These are phyloP conservation scores for Pleodorina starrii DNA, from an alignment of 139 green algal genomes.

Conservation along the genomic window DNA sequence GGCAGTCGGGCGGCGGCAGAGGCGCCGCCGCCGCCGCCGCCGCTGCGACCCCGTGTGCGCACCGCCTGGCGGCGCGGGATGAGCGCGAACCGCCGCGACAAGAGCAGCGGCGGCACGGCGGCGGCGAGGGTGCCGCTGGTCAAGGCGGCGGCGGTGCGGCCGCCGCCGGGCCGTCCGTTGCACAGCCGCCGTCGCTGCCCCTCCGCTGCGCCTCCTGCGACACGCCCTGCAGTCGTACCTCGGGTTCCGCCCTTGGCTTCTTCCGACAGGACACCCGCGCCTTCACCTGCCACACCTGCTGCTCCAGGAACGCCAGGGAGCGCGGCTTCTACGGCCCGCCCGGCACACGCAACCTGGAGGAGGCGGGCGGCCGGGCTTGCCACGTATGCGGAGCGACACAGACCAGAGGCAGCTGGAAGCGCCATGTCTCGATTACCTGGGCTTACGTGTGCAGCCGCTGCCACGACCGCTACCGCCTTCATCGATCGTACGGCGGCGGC, in stretches of 20 bases:
- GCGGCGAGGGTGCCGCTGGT: too few species aligned
- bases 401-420: too few species aligned
- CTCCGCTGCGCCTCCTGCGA: background rate
- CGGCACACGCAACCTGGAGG: background rate
- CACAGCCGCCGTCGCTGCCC: too few species aligned
- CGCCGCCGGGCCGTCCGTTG: too few species aligned
- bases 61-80: too few species aligned
- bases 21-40: too few species aligned
- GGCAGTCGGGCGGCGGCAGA: too few species aligned
- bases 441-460: background rate
- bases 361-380: conserved; percentile 11
- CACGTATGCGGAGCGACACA: background rate
- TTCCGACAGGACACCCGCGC: background rate
- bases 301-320: background rate
- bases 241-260: background rate
- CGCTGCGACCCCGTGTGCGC: too few species aligned
- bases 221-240: background rate
- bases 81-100: too few species aligned
- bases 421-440: too few species aligned
- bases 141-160: too few species aligned
- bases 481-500: background rate
- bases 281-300: background rate
- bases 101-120: too few species aligned
- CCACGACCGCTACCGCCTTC: background rate
- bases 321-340: background rate